Percentiles rank a stretch among this genome's conserved stretches.
Evolutionary conservation across 2,329 filamentous ascomycete species (phyloP).

Genomic region (Shiraia sp.): DNA sequence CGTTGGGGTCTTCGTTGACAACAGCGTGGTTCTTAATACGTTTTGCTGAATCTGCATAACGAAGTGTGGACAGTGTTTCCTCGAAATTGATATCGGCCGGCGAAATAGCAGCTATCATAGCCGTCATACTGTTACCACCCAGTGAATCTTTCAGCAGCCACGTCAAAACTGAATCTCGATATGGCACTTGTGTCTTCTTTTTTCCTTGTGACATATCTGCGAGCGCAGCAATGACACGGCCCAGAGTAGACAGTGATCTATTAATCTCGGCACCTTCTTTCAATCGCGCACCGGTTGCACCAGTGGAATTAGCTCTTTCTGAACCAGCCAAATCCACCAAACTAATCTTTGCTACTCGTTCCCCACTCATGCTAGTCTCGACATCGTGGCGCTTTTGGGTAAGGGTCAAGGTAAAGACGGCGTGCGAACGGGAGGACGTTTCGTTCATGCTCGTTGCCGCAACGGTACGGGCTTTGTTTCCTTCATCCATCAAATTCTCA

Average conservation of each 20-base stretch:
- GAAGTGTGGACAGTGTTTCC: constrained; percentile 90
- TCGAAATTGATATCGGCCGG: constrained; percentile 99
- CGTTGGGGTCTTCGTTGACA: constrained; percentile 98
- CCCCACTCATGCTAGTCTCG: constrained; percentile 95
- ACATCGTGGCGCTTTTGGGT: constrained; percentile 90
- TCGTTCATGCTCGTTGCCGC: constrained; percentile 99
- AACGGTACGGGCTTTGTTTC: constrained; percentile 97
- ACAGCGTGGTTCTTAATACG: constrained; percentile 99
- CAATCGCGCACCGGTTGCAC: constrained; percentile 88
- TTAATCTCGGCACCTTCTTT: constrained; percentile 99
- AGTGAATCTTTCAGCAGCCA: constrained; percentile 97
- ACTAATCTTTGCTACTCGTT: constrained; percentile 98
- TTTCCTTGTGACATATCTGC: constrained; percentile 87
- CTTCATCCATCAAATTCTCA: constrained; percentile 97
- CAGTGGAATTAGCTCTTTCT: constrained; percentile 94
- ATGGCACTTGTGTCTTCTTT: constrained; percentile 83
- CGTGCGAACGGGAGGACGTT: constrained; percentile 96
- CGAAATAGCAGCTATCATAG: constrained; percentile 99
- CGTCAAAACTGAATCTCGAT: constrained; percentile 93
- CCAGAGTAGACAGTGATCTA: constrained; percentile 90
- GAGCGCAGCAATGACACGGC: constrained; percentile 93
- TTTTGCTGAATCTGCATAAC: constrained; percentile 97
- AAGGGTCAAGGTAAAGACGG: constrained; percentile 93
- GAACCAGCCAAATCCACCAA: constrained; percentile 97
- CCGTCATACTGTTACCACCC: constrained; percentile 98